Percentiles rank a stretch among this genome's conserved stretches.
Conservation (phyloP, 1,284 basidiomycete species). For the Ustilago hordei region DNA sequence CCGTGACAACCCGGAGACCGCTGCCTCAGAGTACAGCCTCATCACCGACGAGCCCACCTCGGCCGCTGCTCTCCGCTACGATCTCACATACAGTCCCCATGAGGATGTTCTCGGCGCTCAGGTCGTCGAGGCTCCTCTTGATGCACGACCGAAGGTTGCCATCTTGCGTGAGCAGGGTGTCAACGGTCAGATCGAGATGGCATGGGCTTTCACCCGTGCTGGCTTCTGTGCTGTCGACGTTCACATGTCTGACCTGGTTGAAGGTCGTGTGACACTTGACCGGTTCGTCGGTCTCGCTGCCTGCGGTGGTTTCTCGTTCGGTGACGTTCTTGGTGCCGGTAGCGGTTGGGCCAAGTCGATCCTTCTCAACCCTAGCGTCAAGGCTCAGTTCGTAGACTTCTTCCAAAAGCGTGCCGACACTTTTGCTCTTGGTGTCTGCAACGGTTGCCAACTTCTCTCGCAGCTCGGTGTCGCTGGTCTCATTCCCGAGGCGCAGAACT, state of each 20-base stretch:
- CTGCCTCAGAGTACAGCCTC: slow-evolving; percentile 84
- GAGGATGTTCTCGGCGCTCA: slow-evolving; percentile 49
- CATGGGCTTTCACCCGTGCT: slow-evolving; percentile 91
- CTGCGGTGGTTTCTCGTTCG: slow-evolving; percentile 98
- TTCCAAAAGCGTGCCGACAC: slow-evolving; percentile 80
- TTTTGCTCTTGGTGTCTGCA: slow-evolving; percentile 95
- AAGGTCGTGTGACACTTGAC: slow-evolving; percentile 76
- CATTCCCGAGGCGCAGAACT: slow-evolving; percentile 84
- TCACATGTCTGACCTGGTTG: slow-evolving; percentile 96
- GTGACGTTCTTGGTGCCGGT: slow-evolving; percentile 96
- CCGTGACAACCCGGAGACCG: slow-evolving; percentile 84
- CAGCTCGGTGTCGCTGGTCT: slow-evolving; percentile 78
- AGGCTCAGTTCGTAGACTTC: slow-evolving; percentile 82
- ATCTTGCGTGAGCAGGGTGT: slow-evolving; percentile 98
- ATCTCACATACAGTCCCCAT: slow-evolving; percentile 63
- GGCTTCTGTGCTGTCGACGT: slow-evolving; percentile 96
- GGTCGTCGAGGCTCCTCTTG: slow-evolving; percentile 35
- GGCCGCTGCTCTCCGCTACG: slow-evolving; percentile 70
- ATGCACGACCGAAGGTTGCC: slow-evolving; percentile 84
- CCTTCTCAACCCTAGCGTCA: slow-evolving; percentile 80
- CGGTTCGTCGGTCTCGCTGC: slow-evolving; percentile 89
- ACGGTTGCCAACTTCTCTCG: slow-evolving; percentile 96
- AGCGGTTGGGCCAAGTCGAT: slow-evolving; percentile 98
- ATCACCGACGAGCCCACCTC: slow-evolving; percentile 72
- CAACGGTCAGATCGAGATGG: slow-evolving; percentile 98